Evolutionary conservation across 2,329 filamentous ascomycete species (phyloP).

Genomic region (Fusarium bulbicola): DNA sequence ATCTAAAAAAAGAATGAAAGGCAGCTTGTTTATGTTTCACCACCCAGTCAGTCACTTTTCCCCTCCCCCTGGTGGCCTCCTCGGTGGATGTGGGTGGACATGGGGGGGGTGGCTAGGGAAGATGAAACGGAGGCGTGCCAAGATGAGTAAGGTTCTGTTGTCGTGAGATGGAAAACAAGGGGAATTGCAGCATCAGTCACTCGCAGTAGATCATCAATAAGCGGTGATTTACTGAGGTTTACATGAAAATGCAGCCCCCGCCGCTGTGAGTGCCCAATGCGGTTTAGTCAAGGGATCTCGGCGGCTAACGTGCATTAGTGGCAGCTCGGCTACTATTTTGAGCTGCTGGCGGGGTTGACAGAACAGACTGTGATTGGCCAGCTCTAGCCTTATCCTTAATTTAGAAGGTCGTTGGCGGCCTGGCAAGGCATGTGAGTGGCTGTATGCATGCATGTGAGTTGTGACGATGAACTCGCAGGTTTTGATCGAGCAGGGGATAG

Average conservation of each 20-base stretch:
- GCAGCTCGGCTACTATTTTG: slow-evolving; percentile 31
- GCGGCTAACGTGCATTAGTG: slow-evolving; percentile 42
- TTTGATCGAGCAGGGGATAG: slow-evolving; percentile 13
- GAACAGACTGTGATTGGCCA: slow-evolving; percentile 22
- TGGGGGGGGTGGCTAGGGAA: neutral
- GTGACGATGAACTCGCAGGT: slow-evolving; percentile 28
- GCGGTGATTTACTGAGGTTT: slow-evolving; percentile 7
- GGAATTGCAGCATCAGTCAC: neutral
- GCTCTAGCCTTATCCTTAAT: slow-evolving; percentile 17
- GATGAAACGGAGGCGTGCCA: slow-evolving; percentile 26
- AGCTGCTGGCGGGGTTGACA: slow-evolving; percentile 9
- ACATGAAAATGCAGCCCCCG: neutral
- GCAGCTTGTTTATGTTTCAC: slow-evolving; percentile 31
- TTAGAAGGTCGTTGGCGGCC: slow-evolving; percentile 26
- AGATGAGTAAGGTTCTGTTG: slow-evolving; percentile 1
- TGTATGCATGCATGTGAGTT: slow-evolving; percentile 23
- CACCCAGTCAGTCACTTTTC: slow-evolving; percentile 3
- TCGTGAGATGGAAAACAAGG: neutral
- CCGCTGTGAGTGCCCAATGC: neutral
- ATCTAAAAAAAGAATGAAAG: slow-evolving; percentile 27
- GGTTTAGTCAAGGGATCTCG: slow-evolving; percentile 6
- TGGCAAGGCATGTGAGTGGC: slow-evolving; percentile 21
- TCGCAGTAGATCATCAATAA: neutral
- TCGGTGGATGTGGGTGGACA: slow-evolving; percentile 3
- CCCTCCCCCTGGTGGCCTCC: slow-evolving; percentile 9